Base-by-base conservation (phyloP, 208 protist species). In the Crithidia brevicula region DNA sequence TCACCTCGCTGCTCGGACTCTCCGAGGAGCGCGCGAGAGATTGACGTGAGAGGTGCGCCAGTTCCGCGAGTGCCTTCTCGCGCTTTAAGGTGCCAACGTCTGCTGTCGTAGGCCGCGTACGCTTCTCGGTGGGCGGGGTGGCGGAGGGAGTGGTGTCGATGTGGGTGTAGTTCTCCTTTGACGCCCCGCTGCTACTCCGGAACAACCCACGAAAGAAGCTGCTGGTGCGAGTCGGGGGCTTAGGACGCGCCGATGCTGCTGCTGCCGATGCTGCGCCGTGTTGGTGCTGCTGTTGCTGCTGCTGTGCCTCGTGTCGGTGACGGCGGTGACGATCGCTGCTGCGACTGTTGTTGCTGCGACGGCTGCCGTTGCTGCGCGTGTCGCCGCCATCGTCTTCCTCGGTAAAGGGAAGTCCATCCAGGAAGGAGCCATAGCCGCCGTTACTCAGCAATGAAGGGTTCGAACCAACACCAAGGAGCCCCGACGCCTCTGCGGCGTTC, bases 341-440 rank as follows among this genome's bases (percentile, higher is more conserved):
- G 36, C 28, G 8, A n/a, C 23, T 59, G 53, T 9, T 46, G 31
- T 6, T 57, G 23, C 27, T 30, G 43, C 36, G 0, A 7, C 22
- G 28, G 52, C 45, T 45, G 38, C 33, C 9, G 11, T 18, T 40
- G 45, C n/a, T 42, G 33, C 20, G 28, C 20, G 18, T 28, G 25
- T 0, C 28, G 38, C 25, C 1, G 11, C 13, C 43, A 16, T 31
- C n/a, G 47, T 40, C 36, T 13, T 8, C 31, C 45, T 31, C 43
- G 45, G 45, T 66, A 53, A 22, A 40, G 10, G 45, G 45, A 42
- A 64, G 20, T 30, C 28, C 31, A 25, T 54, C 45, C 51, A 67
- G 46, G 34, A 68, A 62, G 25, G 60, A 67, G 25, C 43, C 52
- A 45, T 67, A 68, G 31, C 63, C 60, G n/a, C 52, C 60, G 28